Percentiles rank a stretch among this genome's conserved stretches.
These are phyloP conservation scores for Triglochin maritima DNA, from an alignment of 106 monocot genomes.

Conservation along the genomic window DNA sequence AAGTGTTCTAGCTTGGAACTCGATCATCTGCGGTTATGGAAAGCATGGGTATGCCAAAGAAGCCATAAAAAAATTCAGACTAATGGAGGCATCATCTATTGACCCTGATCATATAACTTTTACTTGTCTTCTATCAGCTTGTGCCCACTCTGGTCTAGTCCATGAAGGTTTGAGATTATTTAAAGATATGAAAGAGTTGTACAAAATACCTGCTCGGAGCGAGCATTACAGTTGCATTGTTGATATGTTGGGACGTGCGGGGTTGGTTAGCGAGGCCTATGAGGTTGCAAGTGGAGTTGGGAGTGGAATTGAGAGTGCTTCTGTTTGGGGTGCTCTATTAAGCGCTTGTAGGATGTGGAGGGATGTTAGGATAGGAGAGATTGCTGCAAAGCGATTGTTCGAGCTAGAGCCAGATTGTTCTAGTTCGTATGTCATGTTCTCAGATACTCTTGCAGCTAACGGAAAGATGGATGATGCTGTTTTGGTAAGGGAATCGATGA, in stretches of 20 bases:
- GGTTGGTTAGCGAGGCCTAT: slow-evolving; percentile 27
- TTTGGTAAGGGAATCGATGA: slow-evolving; percentile 28
- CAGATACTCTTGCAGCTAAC: slow-evolving; percentile 18
- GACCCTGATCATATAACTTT: slow-evolving; percentile 37
- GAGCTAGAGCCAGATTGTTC: slow-evolving; percentile 34
- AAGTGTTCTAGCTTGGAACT: slow-evolving; percentile 34
- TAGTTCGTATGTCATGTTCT: slow-evolving; percentile 24
- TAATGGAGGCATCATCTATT: slow-evolving; percentile 18
- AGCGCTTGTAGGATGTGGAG: slow-evolving; percentile 24
- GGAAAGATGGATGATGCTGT: slow-evolving; percentile 19
- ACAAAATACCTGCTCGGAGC: slow-evolving; percentile 10
- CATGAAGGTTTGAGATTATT: slow-evolving; percentile 30
- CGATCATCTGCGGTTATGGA: slow-evolving; percentile 39
- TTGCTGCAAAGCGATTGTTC: slow-evolving; percentile 25
- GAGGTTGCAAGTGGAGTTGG: slow-evolving; percentile 10
- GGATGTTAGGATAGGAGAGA: slow-evolving; percentile 24
- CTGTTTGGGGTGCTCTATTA: slow-evolving; percentile 33
- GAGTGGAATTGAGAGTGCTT: slow-evolving; percentile 4
- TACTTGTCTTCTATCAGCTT: slow-evolving; percentile 41
- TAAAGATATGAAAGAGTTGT: slow-evolving; percentile 13
- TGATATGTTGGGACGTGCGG: slow-evolving; percentile 42
- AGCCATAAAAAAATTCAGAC: slow-evolving; percentile 25
- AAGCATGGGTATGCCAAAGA: slow-evolving; percentile 35
- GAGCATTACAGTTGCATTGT: slow-evolving; percentile 52
- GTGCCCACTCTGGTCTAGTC: slow-evolving; percentile 40